Evolutionary conservation across 768 basidiomycete genomes (phyloP), one percentile per base, ranked within the genome.

Genomic region (Ephemerocybe angulata): DNA sequence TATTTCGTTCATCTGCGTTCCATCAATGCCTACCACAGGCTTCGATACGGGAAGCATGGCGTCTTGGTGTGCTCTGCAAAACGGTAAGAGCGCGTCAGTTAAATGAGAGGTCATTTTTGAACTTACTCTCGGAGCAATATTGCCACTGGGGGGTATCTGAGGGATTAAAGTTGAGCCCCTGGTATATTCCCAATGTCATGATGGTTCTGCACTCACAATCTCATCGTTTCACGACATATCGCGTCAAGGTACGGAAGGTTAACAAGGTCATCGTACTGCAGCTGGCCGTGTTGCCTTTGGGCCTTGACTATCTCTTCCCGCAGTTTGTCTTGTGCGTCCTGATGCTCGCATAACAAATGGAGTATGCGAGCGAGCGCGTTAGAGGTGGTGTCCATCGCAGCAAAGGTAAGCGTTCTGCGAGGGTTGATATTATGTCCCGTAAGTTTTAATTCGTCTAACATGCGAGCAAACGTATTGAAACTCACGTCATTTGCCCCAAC

Each of bases 31-130:
- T 28, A 56, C 55, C 37, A 81, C 62, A 0, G 77, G 75, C 4
- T 58, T 60, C 0, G 65, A 70, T 5, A 82, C 67, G 10, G 81
- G 80, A 1, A 82, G 61, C 7, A 77, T 53, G 17, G 62, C 60
- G 50, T 77, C 74, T 50, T 74, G 46, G 4, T 63, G 62, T 8
- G 72, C 56, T 3, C 78, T 80, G 51, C 17, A 50, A 24, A 3
- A 47, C 54, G 17, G 4, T 10, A 13, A 27, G 38, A 25, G 24
- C 10, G 15, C 13, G 24, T 3, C 12, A 11, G 11, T 27, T 24
- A 13, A 24, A 54, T 46, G 48, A 1, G 3, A 12, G 48, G 19
- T 13, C 30, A 35, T 2, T 6, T 29, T 5, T 19, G 5, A 4
- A 54, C 63, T 33, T 53, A 63, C 62, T 40, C 56, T 56, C 60